Percentiles rank a stretch among this genome's conserved stretches.
These are phyloP conservation scores for Emmonsiellopsis sp. DNA, from an alignment of 2,329 filamentous ascomycete species.

Conservation along the genomic window DNA sequence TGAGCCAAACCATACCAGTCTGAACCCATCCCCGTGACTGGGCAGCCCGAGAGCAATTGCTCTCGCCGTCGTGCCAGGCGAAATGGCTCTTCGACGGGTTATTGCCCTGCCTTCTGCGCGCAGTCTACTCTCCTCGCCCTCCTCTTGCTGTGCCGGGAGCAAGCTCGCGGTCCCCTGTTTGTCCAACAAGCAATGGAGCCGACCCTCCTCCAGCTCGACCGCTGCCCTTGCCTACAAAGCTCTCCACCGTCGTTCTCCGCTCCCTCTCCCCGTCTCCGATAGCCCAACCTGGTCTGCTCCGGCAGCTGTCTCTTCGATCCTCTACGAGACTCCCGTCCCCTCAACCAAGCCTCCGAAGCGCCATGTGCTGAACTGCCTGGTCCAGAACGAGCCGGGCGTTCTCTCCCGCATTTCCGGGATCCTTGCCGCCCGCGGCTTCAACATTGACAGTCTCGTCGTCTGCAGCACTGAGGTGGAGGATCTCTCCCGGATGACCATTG, in stretches of 20 bases:
- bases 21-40: not conserved
- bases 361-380: conserved; percentile 94
- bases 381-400: conserved; percentile 98
- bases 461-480: conserved; percentile 97
- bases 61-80: not conserved
- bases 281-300: conserved; percentile 79
- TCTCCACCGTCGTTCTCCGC: conserved; percentile 79
- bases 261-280: conserved; percentile 68
- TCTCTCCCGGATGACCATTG: conserved; percentile 96
- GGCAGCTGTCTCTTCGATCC: conserved; percentile 92
- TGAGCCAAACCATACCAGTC: not conserved
- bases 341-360: conserved; percentile 79
- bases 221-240: conserved; percentile 96
- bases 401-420: conserved; percentile 94
- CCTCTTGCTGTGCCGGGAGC: conserved; percentile 10
- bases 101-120: conserved; percentile 25
- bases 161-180: not conserved
- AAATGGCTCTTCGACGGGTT: conserved; percentile 32
- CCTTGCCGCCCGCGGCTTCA: conserved; percentile 91
- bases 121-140: conserved; percentile 6
- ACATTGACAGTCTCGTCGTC: conserved; percentile 96
- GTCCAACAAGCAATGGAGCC: not conserved
- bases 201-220: conserved; percentile 51
- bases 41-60: not conserved
- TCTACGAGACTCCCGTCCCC: conserved; percentile 92